Base-by-base conservation (phyloP, 768 basidiomycete genomes). In the Strobilomyces dryophilus region DNA sequence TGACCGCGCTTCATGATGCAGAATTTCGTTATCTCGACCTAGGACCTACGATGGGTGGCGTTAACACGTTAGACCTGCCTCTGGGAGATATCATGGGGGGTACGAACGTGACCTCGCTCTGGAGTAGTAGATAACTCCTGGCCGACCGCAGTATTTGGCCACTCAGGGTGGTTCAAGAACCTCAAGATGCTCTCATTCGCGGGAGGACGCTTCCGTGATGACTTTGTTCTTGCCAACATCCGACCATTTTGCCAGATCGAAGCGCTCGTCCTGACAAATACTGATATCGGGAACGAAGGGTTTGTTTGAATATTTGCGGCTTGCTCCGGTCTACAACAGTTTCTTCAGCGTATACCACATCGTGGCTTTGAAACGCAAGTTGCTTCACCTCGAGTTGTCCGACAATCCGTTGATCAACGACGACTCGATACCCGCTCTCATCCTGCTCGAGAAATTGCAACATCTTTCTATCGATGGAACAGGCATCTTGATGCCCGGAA, bases 201-300 rank as follows among this genome's bases (percentile, higher is more conserved):
- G 31, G 74, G 74, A 21, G 73, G 74, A 12, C 68, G 56, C 12
- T 63, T 85, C 8, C 51, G n/a, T 29, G 59, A 68, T 27, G 77
- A 84, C 58, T 71, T 72, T 41, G 79, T 82, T 55, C 60, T 87
- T 17, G 65, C 71, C 14, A 68, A 79, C 51, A 74, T 85, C 20
- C 79, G 80, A 50, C 78, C 77, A 53, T 74, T 85, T 15, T 81
- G 79, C 4, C 73, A 69, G 43, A 74, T 85, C 11, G 64, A 73
- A 5, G 69, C 63, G 12, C 70, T 86, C 31, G 62, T 71, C 36
- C 66, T 85, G 20, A 74, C 77, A 59, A 73, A 77, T 52, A 83
- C 83, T 9, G 74, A 76, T 11, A 79, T 85, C 32, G 74, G 79
- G 36, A 82, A 85, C 58, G 83, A 85, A 75, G 80, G 77, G 85